These are phyloP conservation scores for Ophiocordyceps camponoti-saundersi DNA, from an alignment of 2,329 filamentous ascomycete species.

Conservation along the genomic window DNA sequence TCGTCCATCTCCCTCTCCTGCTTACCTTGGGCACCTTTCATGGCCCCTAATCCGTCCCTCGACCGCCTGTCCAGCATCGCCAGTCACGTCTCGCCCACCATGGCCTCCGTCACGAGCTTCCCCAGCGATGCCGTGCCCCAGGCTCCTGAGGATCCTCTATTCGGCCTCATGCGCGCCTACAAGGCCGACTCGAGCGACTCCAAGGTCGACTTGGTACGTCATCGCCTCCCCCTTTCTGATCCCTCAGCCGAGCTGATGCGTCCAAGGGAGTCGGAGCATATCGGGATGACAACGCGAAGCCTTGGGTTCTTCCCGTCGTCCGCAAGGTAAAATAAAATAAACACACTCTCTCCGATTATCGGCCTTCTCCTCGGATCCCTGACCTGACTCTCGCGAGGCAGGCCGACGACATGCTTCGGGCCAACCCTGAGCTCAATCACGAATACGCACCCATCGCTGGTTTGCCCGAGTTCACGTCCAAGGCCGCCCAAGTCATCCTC, in stretches of 20 bases:
- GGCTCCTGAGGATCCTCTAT: slow-evolving; percentile 88
- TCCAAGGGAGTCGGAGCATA: slow-evolving; percentile 69
- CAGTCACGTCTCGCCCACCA: slow-evolving; percentile 51
- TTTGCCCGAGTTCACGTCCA: slow-evolving; percentile 67
- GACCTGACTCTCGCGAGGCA: slow-evolving; percentile 19
- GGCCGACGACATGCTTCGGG: slow-evolving; percentile 80
- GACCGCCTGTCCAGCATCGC: slow-evolving; percentile 44
- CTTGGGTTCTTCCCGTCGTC: slow-evolving; percentile 91
- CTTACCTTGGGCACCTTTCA: slow-evolving; percentile 2
- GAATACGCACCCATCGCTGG: slow-evolving; percentile 97
- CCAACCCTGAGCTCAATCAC: slow-evolving; percentile 84
- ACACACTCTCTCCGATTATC: too few species aligned
- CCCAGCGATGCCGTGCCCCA: slow-evolving; percentile 62
- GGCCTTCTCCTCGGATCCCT: slow-evolving; percentile 1
- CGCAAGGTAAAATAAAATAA: slow-evolving; percentile 56
- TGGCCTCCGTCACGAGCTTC: slow-evolving; percentile 45
- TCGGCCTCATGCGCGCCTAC: slow-evolving; percentile 81
- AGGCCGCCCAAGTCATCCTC: slow-evolving; percentile 80
- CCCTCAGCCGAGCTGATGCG: not conserved
- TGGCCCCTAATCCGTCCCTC: slow-evolving; percentile 19
- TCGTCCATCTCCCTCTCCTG: not conserved
- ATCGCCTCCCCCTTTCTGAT: too few species aligned
- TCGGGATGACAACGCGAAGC: slow-evolving; percentile 86
- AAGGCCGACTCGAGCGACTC: slow-evolving; percentile 56
- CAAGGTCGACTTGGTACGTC: slow-evolving; percentile 79